phyloP scores from a whole-genome alignment of 352 stramenopile species.

The Phytophthora pistaciae region DNA sequence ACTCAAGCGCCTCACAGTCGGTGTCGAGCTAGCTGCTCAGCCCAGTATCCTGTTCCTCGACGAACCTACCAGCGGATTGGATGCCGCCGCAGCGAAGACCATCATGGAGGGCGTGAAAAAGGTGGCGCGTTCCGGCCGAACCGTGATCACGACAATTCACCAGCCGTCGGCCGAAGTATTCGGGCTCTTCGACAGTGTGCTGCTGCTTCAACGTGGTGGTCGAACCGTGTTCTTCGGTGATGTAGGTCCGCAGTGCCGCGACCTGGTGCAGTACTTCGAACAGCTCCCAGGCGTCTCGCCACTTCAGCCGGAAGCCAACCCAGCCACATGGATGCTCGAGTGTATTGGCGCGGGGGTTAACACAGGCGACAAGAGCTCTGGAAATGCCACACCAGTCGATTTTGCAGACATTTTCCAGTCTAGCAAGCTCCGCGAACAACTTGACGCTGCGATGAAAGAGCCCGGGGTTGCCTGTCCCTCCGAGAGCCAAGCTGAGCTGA shows the following conservation, averaged over 20 bases:
- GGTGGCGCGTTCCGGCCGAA: slow-evolving; percentile 74
- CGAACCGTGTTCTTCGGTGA: slow-evolving; percentile 66
- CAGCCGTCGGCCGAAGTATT: slow-evolving; percentile 63
- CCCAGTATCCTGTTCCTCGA: slow-evolving; percentile 65
- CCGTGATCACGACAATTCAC: slow-evolving; percentile 70
- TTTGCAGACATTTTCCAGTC: slow-evolving; percentile 53
- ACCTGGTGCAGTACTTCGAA: slow-evolving; percentile 65
- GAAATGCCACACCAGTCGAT: slow-evolving; percentile 19
- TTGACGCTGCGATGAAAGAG: slow-evolving; percentile 35
- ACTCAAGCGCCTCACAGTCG: slow-evolving; percentile 62
- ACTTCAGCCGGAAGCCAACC: slow-evolving; percentile 45
- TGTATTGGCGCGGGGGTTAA: slow-evolving; percentile 58
- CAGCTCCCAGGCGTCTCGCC: slow-evolving; percentile 43
- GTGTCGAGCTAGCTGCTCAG: slow-evolving; percentile 55
- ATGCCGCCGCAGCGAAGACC: slow-evolving; percentile 70
- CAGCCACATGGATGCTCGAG: slow-evolving; percentile 90
- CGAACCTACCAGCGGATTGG: slow-evolving; percentile 72
- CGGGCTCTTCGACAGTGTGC: slow-evolving; percentile 85
- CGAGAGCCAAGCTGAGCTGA: slow-evolving; percentile 26
- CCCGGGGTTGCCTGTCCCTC: slow-evolving; percentile 44
- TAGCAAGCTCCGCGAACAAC: slow-evolving; percentile 33
- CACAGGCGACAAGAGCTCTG: slow-evolving; percentile 11
- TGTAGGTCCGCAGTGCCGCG: slow-evolving; percentile 37
- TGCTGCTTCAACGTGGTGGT: slow-evolving; percentile 76
- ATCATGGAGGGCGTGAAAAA: slow-evolving; percentile 73